Percentiles rank a stretch among this genome's conserved stretches.
These are phyloP conservation scores for Agaricus sinodeliciosus DNA, from an alignment of 768 basidiomycete species.

Conservation along the genomic window DNA sequence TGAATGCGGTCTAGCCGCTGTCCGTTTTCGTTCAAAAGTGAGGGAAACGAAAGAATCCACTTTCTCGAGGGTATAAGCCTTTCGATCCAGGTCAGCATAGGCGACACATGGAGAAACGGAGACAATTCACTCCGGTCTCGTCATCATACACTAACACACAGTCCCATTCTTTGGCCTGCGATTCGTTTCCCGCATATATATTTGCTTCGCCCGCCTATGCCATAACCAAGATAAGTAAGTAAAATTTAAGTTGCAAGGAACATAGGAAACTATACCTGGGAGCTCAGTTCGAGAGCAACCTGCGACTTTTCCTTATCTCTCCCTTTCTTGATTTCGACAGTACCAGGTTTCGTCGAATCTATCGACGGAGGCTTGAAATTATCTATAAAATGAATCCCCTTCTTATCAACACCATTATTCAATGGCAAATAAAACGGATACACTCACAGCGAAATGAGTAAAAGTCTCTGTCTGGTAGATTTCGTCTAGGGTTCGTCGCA, in stretches of 20 bases:
- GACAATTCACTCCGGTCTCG: constrained; percentile 45
- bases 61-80: constrained; percentile 74
- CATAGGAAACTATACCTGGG: constrained; percentile 36
- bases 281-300: constrained; percentile 57
- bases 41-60: constrained; percentile 60
- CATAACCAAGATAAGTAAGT: not conserved
- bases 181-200: constrained; percentile 52
- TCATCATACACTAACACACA: constrained; percentile 81
- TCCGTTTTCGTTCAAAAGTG: constrained; percentile 41
- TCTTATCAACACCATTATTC: not conserved
- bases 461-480: constrained; percentile 60
- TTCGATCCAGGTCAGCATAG: constrained; percentile 11
- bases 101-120: not conserved
- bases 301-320: constrained; percentile 45
- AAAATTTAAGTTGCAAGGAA: not conserved
- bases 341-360: constrained; percentile 58
- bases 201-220: constrained; percentile 44
- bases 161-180: constrained; percentile 58
- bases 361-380: constrained; percentile 72
- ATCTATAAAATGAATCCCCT: constrained; percentile 32
- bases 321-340: constrained; percentile 52
- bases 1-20: constrained; percentile 21
- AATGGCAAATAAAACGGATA: not conserved
- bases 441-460: constrained; percentile 72
- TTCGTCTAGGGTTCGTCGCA: constrained; percentile 31